Conservation (phyloP, 2,329 filamentous ascomycete genomes). For the Ceratocystis smalleyi region DNA sequence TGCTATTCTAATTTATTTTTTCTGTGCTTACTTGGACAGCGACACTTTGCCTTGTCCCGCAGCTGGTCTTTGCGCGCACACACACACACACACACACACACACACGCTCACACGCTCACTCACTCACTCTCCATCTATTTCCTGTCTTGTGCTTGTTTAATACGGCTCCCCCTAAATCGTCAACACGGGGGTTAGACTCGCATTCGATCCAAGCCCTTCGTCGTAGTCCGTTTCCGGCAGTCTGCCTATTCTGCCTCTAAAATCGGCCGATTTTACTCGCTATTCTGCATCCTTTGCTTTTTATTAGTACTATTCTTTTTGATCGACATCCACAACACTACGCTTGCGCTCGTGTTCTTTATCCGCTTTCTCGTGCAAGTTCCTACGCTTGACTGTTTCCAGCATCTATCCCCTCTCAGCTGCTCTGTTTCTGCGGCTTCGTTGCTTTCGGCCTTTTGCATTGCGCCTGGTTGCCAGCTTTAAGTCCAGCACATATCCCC, state of each 20-base stretch:
- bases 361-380: constrained; percentile 5
- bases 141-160: background rate
- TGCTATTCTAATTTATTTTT: background rate
- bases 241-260: background rate
- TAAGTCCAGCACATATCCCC: background rate
- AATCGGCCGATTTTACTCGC: background rate
- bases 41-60: background rate
- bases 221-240: background rate
- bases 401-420: background rate
- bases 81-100: background rate
- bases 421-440: background rate
- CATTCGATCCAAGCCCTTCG: background rate
- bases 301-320: background rate
- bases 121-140: background rate
- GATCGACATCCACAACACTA: too few relatives aligned
- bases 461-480: background rate
- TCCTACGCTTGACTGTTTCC: constrained; percentile 5
- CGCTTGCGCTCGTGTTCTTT: background rate
- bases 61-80: background rate
- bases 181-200: background rate
- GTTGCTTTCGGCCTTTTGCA: background rate
- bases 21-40: background rate
- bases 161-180: background rate
- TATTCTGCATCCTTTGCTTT: background rate
- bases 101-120: background rate